Percentiles rank a stretch among this genome's conserved stretches.
Conservation (phyloP, 257 asterid genomes). For the Cynanchum wilfordii region DNA sequence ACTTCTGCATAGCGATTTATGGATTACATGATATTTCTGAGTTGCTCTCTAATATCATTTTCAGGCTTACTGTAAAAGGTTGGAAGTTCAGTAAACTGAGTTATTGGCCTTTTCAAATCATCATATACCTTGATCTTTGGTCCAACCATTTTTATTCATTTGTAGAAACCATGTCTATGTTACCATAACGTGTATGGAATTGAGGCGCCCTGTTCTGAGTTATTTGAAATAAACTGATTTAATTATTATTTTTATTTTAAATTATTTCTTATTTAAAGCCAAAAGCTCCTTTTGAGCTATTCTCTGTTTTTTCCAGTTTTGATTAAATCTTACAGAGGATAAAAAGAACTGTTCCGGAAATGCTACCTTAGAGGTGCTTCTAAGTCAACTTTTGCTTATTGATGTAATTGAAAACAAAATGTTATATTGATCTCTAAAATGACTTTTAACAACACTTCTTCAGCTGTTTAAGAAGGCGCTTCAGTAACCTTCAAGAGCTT, state of each 20-base stretch:
- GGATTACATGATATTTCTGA: not conserved
- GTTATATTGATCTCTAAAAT: not conserved
- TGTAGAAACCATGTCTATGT: not conserved
- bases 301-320: not conserved
- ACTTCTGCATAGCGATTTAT: not conserved
- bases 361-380: not conserved
- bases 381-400: no score
- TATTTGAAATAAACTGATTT: not conserved
- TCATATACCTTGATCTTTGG: not conserved
- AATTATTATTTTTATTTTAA: not conserved
- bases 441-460: not conserved
- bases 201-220: not conserved
- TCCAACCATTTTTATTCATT: not conserved
- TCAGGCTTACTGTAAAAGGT: constrained; percentile 6
- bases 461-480: not conserved
- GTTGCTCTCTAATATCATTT: not conserved
- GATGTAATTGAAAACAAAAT: not conserved
- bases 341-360: not conserved
- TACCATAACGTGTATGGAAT: not conserved
- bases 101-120: not conserved
- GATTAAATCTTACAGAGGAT: not conserved
- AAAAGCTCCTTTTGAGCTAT: not conserved
- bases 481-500: not conserved
- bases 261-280: not conserved
- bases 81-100: not conserved